Evolutionary conservation across 495 filamentous ascomycete species (phyloP).

Genomic region (Penicillium coprophilum): DNA sequence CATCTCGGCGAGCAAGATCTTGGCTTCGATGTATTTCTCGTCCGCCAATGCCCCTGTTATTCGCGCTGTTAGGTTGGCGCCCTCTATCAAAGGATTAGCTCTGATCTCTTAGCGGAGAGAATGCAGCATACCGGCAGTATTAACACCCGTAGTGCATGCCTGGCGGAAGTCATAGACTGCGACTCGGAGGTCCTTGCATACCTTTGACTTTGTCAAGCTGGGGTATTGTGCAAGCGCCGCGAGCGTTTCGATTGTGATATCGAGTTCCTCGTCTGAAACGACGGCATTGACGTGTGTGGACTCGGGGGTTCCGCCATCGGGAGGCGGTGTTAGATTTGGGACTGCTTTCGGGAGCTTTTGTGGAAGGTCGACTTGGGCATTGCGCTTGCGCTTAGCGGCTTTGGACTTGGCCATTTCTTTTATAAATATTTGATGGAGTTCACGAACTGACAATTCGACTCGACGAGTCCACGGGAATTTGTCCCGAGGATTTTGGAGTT

Average conservation of each 20-base stretch:
- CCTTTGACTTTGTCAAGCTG: conserved; percentile 39
- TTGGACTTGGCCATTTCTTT: conserved; percentile 37
- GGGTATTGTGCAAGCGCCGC: conserved; percentile 38
- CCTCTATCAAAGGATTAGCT: conserved; percentile 28
- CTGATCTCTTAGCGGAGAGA: background rate
- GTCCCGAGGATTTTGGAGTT: background rate
- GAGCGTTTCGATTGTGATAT: conserved; percentile 41
- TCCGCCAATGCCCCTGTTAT: conserved; percentile 40
- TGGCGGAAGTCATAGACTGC: conserved; percentile 43
- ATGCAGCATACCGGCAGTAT: conserved; percentile 30
- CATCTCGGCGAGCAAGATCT: conserved; percentile 39
- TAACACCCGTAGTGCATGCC: conserved; percentile 40
- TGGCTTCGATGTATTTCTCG: conserved; percentile 38
- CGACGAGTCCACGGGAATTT: background rate
- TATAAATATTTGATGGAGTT: background rate
- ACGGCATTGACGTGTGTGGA: conserved; percentile 36
- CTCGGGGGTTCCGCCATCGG: conserved; percentile 32
- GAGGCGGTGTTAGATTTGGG: conserved; percentile 30
- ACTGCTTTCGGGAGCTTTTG: conserved; percentile 32
- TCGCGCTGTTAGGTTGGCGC: conserved; percentile 40
- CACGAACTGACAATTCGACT: background rate
- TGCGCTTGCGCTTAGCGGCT: conserved; percentile 41
- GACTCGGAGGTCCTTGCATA: conserved; percentile 40
- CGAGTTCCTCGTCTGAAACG: conserved; percentile 38
- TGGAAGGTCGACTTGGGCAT: conserved; percentile 33